A percentile compares a stretch with the other conserved stretches of the same genome.
These are phyloP conservation scores for Encephalitozoon cuniculi DNA, from an alignment of 371 early-diverging fungal species.

Conservation along the genomic window DNA sequence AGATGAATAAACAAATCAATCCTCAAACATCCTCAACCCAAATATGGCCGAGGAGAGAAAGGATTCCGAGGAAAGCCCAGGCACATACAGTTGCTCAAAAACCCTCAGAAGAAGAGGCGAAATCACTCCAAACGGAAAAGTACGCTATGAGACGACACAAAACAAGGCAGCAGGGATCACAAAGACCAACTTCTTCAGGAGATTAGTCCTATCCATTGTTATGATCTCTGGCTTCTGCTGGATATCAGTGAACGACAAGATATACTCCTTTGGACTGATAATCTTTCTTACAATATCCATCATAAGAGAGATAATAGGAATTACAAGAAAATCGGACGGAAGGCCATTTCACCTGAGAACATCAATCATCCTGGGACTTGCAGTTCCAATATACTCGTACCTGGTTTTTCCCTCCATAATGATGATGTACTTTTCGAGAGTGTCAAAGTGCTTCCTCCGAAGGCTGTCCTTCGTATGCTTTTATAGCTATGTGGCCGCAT, in stretches of 20 bases:
- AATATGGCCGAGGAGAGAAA: neutral
- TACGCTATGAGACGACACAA: neutral
- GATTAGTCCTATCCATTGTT: constrained; percentile 20
- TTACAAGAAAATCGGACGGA: constrained; percentile 4
- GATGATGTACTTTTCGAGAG: constrained; percentile 8
- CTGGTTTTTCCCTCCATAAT: constrained; percentile 17
- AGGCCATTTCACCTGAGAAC: neutral
- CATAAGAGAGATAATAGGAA: constrained; percentile 35
- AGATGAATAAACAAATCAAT: neutral
- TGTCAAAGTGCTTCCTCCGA: neutral
- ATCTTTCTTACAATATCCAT: constrained; percentile 22
- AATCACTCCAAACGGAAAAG: neutral
- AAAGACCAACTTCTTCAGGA: constrained; percentile 4
- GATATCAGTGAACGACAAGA: constrained; percentile 1
- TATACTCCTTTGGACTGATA: constrained; percentile 7
- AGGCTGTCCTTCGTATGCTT: neutral
- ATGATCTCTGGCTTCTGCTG: constrained; percentile 8
- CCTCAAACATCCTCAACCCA: neutral
- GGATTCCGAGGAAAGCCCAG: neutral
- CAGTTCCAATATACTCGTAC: neutral
- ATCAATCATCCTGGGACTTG: neutral
- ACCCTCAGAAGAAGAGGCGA: neutral
- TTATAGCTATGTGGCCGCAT: constrained; percentile 62
- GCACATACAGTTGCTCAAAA: neutral
- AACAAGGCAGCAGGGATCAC: neutral